Base-by-base conservation (phyloP, 306 rosid species). In the Trifolium repens region DNA sequence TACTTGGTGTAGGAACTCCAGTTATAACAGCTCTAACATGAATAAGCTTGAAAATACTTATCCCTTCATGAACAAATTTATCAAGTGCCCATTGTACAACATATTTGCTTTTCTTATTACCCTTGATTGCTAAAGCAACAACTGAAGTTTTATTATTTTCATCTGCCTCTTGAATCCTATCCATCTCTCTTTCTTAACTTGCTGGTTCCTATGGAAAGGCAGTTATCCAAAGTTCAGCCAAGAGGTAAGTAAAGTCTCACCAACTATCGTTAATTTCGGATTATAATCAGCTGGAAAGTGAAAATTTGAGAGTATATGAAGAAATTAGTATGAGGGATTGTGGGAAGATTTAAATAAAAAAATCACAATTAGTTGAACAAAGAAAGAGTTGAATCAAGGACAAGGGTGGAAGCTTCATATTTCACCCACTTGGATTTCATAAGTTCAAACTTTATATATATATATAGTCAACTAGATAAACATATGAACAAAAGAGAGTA, bases 1-100 rank as follows among this genome's bases (percentile, higher is more conserved):
- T 86, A 92, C 97, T 76, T 81, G 94, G 89, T 46, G 97, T 91
- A 72, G 98, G 98, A 78, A 92, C 91, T 43, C 84, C 73, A 67
- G 75, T 81, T 72, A 86, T 88, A 84, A 71, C 85, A 40, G 89
- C 79, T 10, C 87, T 80, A 66, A 94, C 86, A 77, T 94, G 96
- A 16, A 94, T 75, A 69, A 94, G 78, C 91, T 89, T 94, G 86
- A 89, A 86, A 64, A 50, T 44, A 53, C 72, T 74, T 73, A 62
- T 74, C 73, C 92, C 96, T 79, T 92, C 93, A 0, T 88, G 89
- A 72, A 86, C 87, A 84, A 92, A 90, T 81, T 90, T 90, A 34
- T 90, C 90, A 44, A 92, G 86, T 5, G 96, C 94, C 96, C 99
- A 94, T 34, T 72, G 87, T 43, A 89, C 85, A n/a, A 92, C 85